phyloP scores from a whole-genome alignment of 805 yeast species.

The Yarrowia sp. region DNA sequence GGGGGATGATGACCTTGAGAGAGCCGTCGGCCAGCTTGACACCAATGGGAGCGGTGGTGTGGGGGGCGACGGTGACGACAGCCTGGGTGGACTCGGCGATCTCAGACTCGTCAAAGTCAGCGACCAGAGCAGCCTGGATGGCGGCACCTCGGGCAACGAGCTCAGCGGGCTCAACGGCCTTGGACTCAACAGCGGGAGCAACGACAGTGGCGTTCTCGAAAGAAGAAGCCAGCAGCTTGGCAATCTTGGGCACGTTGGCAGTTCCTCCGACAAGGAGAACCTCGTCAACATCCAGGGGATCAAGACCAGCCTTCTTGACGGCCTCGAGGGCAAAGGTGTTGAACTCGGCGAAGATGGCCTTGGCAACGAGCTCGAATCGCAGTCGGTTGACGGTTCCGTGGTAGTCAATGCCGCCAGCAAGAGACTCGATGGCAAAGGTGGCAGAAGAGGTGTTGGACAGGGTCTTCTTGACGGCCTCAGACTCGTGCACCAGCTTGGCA shows the following conservation, averaged over 20 bases:
- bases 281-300: slow-evolving; percentile 82
- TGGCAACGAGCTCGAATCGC: slow-evolving; percentile 84
- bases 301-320: slow-evolving; percentile 78
- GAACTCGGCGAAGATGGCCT: slow-evolving; percentile 73
- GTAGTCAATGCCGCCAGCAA: slow-evolving; percentile 92
- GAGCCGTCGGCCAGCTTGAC: slow-evolving; percentile 67
- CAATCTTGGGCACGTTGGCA: slow-evolving; percentile 88
- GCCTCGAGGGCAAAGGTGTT: slow-evolving; percentile 68
- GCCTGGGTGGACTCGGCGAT: slow-evolving; percentile 83
- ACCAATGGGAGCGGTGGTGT: slow-evolving; percentile 80
- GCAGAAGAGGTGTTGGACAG: slow-evolving; percentile 84
- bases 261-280: slow-evolving; percentile 92
- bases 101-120: slow-evolving; percentile 77
- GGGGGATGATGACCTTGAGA: slow-evolving; percentile 68
- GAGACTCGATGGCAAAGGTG: slow-evolving; percentile 88
- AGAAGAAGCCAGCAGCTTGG: slow-evolving; percentile 62
- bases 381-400: slow-evolving; percentile 90
- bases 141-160: slow-evolving; percentile 93
- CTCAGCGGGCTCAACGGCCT: slow-evolving; percentile 85
- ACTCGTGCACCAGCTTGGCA: slow-evolving; percentile 82
- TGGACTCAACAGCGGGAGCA: slow-evolving; percentile 71
- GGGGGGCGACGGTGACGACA: slow-evolving; percentile 83
- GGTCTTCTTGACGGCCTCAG: slow-evolving; percentile 83
- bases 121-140: slow-evolving; percentile 80
- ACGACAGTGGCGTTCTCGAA: slow-evolving; percentile 65